phyloP scores from a whole-genome alignment of 164 flowering plant species.

The Santalum album region DNA sequence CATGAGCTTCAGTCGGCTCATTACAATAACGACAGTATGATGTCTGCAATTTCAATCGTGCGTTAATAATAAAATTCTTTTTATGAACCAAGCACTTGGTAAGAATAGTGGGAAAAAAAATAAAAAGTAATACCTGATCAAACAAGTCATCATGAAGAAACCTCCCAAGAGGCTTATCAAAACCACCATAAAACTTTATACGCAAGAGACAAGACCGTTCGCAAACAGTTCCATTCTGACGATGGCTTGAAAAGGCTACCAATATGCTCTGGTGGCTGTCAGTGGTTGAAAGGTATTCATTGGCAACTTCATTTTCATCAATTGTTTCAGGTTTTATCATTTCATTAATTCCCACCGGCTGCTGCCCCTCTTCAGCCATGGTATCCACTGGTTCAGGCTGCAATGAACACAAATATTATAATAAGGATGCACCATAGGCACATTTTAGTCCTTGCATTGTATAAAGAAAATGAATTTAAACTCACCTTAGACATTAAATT shows the following conservation, averaged over 20 bases:
- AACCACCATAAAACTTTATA: constrained; percentile 79
- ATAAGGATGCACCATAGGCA: constrained; percentile 1
- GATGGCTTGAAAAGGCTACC: constrained; percentile 76
- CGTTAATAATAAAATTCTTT: not conserved
- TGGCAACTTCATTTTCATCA: constrained; percentile 32
- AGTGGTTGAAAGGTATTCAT: constrained; percentile 51
- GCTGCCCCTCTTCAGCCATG: constrained; percentile 18
- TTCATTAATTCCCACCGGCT: constrained; percentile 19
- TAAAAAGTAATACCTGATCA: constrained; percentile 47
- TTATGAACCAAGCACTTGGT: not conserved
- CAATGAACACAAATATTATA: constrained; percentile 11
- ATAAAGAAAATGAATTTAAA: constrained; percentile 4
- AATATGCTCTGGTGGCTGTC: constrained; percentile 78
- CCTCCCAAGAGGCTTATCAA: constrained; percentile 91
- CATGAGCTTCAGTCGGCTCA: constrained; percentile 74
- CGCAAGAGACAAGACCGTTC: constrained; percentile 79
- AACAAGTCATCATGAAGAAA: constrained; percentile 80
- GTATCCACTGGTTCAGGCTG: constrained; percentile 21
- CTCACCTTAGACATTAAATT: constrained; percentile 18
- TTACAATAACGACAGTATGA: constrained; percentile 56
- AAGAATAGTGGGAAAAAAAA: not conserved
- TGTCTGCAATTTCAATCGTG: constrained; percentile 29
- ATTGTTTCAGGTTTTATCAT: constrained; percentile 14
- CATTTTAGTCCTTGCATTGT: constrained; percentile 12
- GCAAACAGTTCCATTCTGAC: constrained; percentile 71